These are phyloP conservation scores for Boletellus deceptivus DNA, from an alignment of 1,284 basidiomycete species.

Conservation along the genomic window DNA sequence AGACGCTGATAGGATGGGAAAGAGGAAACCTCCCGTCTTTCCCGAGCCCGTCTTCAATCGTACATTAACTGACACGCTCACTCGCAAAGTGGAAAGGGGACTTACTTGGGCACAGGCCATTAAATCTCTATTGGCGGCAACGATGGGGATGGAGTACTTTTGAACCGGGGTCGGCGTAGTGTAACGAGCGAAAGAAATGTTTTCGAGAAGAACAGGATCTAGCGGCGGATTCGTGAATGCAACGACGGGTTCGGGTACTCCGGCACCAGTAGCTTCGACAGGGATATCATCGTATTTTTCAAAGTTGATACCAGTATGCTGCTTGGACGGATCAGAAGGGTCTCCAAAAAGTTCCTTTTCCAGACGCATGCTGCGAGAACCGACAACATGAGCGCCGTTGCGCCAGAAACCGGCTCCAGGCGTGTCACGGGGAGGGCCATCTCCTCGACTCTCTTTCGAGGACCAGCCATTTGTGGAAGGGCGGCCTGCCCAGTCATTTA, in stretches of 20 bases:
- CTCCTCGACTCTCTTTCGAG: constrained; percentile 38
- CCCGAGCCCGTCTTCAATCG: constrained; percentile 88
- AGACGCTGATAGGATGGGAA: constrained; percentile 96
- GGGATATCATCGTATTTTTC: constrained; percentile 99
- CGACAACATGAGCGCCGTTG: constrained; percentile 85
- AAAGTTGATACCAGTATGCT: constrained; percentile 99
- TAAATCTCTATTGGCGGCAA: constrained; percentile 87
- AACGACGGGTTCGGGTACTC: constrained; percentile 90
- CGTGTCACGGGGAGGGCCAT: constrained; percentile 46
- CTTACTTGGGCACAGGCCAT: constrained; percentile 97
- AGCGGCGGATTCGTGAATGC: constrained; percentile 89
- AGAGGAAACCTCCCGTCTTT: constrained; percentile 98
- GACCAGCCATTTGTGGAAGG: constrained; percentile 40
- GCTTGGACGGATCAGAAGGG: constrained; percentile 75
- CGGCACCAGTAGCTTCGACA: constrained; percentile 95
- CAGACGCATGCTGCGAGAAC: constrained; percentile 78
- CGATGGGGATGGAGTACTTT: constrained; percentile 99
- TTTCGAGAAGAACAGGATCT: constrained; percentile 92
- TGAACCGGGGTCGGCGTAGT: constrained; percentile 96
- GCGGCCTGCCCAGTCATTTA: constrained; percentile 48
- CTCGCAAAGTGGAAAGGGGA: constrained; percentile 5
- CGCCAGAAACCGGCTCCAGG: constrained; percentile 85
- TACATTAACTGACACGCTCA: constrained; percentile 9
- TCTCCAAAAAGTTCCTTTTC: constrained; percentile 98
- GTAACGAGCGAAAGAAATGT: constrained; percentile 93